phyloP scores from a whole-genome alignment of 1,284 basidiomycete species.

The Baeospora myosura region DNA sequence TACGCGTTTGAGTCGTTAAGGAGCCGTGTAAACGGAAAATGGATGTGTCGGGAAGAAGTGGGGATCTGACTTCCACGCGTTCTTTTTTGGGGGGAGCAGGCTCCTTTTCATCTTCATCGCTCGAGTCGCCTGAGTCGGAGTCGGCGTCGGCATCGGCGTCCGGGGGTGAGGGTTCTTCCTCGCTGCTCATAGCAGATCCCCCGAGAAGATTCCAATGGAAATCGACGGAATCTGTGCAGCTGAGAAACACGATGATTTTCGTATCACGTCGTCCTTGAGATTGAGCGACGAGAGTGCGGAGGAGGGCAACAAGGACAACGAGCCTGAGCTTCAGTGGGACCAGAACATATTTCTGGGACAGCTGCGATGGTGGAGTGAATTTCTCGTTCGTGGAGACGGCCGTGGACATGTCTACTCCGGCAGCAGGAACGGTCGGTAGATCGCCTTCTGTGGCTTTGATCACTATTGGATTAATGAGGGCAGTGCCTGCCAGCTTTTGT shows the following conservation, averaged over 20 bases:
- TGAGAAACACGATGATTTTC: slow-evolving; percentile 91
- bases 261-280: slow-evolving; percentile 41
- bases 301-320: slow-evolving; percentile 83
- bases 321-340: slow-evolving; percentile 90
- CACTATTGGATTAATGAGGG: slow-evolving; percentile 67
- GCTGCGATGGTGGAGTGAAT: slow-evolving; percentile 91
- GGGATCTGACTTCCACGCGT: slow-evolving; percentile 52
- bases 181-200: slow-evolving; percentile 63
- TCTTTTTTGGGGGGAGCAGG: slow-evolving; percentile 25
- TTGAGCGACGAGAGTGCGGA: slow-evolving; percentile 69
- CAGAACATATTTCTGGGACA: slow-evolving; percentile 91
- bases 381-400: slow-evolving; percentile 35
- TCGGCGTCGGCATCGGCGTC: slow-evolving; percentile 19
- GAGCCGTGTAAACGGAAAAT: slow-evolving; percentile 95
- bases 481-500: slow-evolving; percentile 83
- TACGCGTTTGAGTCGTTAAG: slow-evolving; percentile 75
- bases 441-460: slow-evolving; percentile 59
- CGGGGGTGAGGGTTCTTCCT: slow-evolving; percentile 15
- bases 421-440: slow-evolving; percentile 19
- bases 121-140: slow-evolving; percentile 13
- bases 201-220: slow-evolving; percentile 92
- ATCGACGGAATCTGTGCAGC: slow-evolving; percentile 96
- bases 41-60: slow-evolving; percentile 75
- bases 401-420: slow-evolving; percentile 12
- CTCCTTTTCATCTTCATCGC: slow-evolving; percentile 24